phyloP scores from a whole-genome alignment of 768 basidiomycete species.

The Boletus tomentosulus region DNA sequence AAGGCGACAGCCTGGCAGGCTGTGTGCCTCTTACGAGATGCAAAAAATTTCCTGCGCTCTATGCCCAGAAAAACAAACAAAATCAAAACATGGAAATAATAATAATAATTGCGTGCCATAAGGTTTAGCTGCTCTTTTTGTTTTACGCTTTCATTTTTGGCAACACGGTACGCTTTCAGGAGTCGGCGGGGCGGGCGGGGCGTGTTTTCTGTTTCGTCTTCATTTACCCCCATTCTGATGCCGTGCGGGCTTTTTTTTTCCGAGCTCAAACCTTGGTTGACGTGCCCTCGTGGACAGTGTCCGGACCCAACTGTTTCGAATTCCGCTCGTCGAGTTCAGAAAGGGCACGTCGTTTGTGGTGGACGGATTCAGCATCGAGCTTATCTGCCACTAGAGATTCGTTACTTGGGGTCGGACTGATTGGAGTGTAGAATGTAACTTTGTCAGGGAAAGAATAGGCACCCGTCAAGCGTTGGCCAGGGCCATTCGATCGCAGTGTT shows the following conservation, averaged over 20 bases:
- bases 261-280: constrained; percentile 25
- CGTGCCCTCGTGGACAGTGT: constrained; percentile 2
- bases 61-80: constrained; percentile 15
- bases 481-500: constrained; percentile 4
- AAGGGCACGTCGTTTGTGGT: not conserved
- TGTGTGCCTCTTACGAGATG: constrained; percentile 16
- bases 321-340: not conserved
- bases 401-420: constrained; percentile 19
- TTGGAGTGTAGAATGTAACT: constrained; percentile 13
- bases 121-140: constrained; percentile 7
- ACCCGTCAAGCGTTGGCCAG: constrained; percentile 8
- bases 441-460: constrained; percentile 13
- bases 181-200: not conserved
- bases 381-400: not conserved
- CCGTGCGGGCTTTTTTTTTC: not conserved
- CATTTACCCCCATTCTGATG: constrained; percentile 12
- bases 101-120: constrained; percentile 15
- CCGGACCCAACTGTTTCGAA: not conserved
- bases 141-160: not conserved
- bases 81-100: not conserved
- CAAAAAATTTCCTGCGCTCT: constrained; percentile 24
- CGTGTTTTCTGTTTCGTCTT: not conserved
- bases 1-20: constrained; percentile 17
- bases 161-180: not conserved
- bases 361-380: not conserved